A percentile compares a stretch with the other conserved stretches of the same genome.
Evolutionary conservation across 2,329 filamentous ascomycete species (phyloP).

Genomic region (Pestalotiopsis sp.): DNA sequence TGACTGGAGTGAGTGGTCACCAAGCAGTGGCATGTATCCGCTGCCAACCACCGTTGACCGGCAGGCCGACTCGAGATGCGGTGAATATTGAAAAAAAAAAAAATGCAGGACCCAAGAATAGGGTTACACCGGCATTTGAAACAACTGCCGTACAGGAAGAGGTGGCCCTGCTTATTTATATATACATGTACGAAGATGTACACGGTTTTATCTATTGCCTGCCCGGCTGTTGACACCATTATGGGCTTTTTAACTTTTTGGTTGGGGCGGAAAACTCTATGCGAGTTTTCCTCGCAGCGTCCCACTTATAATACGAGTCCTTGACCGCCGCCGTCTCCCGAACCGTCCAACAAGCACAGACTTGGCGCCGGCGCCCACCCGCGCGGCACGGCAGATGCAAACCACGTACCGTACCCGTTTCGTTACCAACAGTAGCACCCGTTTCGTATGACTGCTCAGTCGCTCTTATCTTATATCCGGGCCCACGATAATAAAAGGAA

Average conservation of each 20-base stretch:
- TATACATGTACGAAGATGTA: not conserved
- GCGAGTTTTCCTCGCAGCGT: not conserved
- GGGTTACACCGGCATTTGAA: not conserved
- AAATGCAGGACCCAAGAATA: not conserved
- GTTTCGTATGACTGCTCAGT: not conserved
- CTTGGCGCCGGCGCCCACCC: slow-evolving; percentile 4
- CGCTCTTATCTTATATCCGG: not conserved
- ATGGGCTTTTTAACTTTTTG: not conserved
- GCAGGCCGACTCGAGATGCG: not conserved
- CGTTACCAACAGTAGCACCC: no score
- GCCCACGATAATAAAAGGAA: not conserved
- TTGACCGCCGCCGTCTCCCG: slow-evolving; percentile 6
- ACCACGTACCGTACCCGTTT: not conserved
- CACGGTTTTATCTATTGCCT: not conserved
- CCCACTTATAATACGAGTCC: not conserved
- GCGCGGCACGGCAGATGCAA: not conserved
- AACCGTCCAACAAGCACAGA: slow-evolving; percentile 1
- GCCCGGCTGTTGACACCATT: not conserved
- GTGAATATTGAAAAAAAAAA: not conserved
- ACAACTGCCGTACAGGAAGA: not conserved
- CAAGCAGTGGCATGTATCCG: no score
- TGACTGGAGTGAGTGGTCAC: no score
- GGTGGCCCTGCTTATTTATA: not conserved
- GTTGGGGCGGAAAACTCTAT: slow-evolving; percentile 2
- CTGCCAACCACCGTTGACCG: no score